Base-by-base conservation (phyloP, 176 grass and related monocot species). In the Elaeis guineensis region DNA sequence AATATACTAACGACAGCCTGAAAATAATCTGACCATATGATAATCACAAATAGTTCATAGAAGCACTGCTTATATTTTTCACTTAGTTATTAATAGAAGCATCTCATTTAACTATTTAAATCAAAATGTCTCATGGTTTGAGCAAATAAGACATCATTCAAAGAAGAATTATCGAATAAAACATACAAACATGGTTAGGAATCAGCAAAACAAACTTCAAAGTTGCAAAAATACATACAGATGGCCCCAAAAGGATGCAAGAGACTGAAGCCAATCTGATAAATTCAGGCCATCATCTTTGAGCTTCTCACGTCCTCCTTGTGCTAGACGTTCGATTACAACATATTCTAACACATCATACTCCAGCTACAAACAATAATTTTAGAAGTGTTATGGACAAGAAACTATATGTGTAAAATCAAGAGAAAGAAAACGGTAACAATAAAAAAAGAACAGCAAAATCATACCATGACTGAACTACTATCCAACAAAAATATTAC, bases 231-330 rank as follows among this genome's bases (percentile, higher is more conserved):
- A 20, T 58, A 75, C 87, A 79, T 86, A 98, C 94, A 98, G 78
- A 78, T 90, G 87, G 32, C 94, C 94, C 85, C 88, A 98, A 73
- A 98, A 98, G 58, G 82, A 98, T 80, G 94, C 88, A 80, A 98
- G 88, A 81, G 84, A 93, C 52, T 93, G 94, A 81, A 98, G 94
- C 94, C 94, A 98, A 61, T 98, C 94, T 54, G 87, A 92, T 17
- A 98, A 58, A 83, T 98, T 98, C 65, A 98, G 87, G 26, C 94
- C 94, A 59, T 98, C 82, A 79, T 98, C 94, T 93, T 98, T 98
- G 55, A 98, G 75, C 78, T 89, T 98, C 21, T 85, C 85, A 64
- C 94, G 94, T n/a, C 88, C 94, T 68, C 84, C 85, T 83, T 86
- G 88, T 74, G 85, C 88, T 68, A 98, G 79, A 61, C 94, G 85